These are phyloP conservation scores for Carex sylvatica DNA, from an alignment of 202 grass and related monocot species.

Conservation along the genomic window DNA sequence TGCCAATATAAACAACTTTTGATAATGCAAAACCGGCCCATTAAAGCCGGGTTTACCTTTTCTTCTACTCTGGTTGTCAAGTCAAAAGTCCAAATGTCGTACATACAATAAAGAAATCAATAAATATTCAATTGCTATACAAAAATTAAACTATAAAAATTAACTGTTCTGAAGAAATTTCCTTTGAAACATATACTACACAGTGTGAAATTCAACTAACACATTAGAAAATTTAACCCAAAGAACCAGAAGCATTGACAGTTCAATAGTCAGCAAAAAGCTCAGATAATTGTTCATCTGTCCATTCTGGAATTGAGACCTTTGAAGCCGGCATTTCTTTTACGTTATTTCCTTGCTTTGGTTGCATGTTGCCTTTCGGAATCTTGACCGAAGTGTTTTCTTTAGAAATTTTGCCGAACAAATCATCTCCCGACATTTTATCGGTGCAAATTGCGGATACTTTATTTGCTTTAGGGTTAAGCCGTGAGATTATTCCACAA, in stretches of 20 bases:
- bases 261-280: conserved; percentile 47
- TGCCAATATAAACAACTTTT: too few relatives aligned
- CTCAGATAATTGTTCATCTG: conserved; percentile 50
- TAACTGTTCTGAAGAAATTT: not conserved
- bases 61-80: not conserved
- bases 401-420: conserved; percentile 1
- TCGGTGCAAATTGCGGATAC: too few relatives aligned
- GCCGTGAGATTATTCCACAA: conserved; percentile 8
- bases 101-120: too few relatives aligned
- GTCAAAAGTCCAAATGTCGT: not conserved
- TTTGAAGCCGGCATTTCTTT: conserved; percentile 18
- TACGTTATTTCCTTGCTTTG: conserved; percentile 7
- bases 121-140: not conserved
- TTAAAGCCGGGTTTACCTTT: too few relatives aligned
- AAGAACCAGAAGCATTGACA: not conserved
- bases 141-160: not conserved
- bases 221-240: not conserved
- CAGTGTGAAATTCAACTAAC: not conserved
- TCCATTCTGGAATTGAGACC: conserved; percentile 41
- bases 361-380: conserved; percentile 7
- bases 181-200: not conserved
- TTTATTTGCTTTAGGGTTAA: conserved; percentile 11
- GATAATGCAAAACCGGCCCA: too few relatives aligned
- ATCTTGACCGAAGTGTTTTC: not conserved
- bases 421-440: conserved; percentile 4